phyloP scores from a whole-genome alignment of 768 basidiomycete genomes.

The Termitomyces sp. region DNA sequence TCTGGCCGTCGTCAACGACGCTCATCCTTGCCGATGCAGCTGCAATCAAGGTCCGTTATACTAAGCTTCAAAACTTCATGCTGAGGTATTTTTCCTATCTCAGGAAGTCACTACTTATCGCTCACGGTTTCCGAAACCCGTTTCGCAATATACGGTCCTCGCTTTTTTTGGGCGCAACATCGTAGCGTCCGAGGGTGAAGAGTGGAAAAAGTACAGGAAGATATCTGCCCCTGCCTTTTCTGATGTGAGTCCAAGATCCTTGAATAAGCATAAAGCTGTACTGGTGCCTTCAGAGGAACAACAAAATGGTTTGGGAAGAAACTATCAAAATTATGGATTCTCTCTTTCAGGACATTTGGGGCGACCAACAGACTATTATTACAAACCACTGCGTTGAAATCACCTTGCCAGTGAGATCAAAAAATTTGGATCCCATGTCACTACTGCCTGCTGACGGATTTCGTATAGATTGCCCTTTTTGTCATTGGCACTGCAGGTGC shows the following conservation, averaged over 20 bases:
- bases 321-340: slow-evolving; percentile 39
- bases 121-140: slow-evolving; percentile 55
- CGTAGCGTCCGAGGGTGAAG: slow-evolving; percentile 58
- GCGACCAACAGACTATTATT: slow-evolving; percentile 32
- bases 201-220: slow-evolving; percentile 65
- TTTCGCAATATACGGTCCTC: slow-evolving; percentile 42
- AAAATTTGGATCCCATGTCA: neutral
- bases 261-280: neutral
- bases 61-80: neutral
- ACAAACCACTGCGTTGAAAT: slow-evolving; percentile 48
- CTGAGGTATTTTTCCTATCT: neutral
- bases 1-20: slow-evolving; percentile 21
- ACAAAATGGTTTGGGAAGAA: slow-evolving; percentile 47
- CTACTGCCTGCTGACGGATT: slow-evolving; percentile 9
- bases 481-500: slow-evolving; percentile 53
- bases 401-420: slow-evolving; percentile 45
- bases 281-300: slow-evolving; percentile 34
- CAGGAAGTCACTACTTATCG: slow-evolving; percentile 51
- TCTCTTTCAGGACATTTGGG: slow-evolving; percentile 49
- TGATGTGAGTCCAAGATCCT: slow-evolving; percentile 35
- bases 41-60: slow-evolving; percentile 35
- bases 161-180: slow-evolving; percentile 58
- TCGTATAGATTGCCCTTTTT: slow-evolving; percentile 47
- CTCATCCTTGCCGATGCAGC: slow-evolving; percentile 36
- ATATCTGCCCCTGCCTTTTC: slow-evolving; percentile 65